Evolutionary conservation across 2,329 filamentous ascomycete genomes (phyloP).

Genomic region (Fusarium cicatricum): DNA sequence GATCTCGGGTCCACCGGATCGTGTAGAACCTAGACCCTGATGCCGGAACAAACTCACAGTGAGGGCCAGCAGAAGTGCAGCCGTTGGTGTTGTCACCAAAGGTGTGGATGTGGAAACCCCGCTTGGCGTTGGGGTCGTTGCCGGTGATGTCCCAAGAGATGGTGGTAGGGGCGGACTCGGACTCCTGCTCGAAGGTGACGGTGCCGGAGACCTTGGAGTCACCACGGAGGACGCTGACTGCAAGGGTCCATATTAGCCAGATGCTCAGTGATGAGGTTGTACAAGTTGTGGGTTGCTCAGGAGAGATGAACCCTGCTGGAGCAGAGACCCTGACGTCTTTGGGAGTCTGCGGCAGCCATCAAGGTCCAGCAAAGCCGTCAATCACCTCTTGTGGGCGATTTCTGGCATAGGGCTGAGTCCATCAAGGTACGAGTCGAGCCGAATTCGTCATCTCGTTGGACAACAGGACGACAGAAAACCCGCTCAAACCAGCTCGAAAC

Average conservation of each 20-base stretch:
- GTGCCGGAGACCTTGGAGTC: constrained; percentile 95
- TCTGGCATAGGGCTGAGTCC: constrained; percentile 40
- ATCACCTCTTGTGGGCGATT: constrained; percentile 4
- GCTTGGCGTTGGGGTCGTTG: constrained; percentile 93
- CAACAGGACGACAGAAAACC: constrained; percentile 52
- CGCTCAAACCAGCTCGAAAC: constrained; percentile 67
- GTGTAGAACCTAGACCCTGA: neutral
- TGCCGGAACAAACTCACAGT: constrained; percentile 72
- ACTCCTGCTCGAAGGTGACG: constrained; percentile 92
- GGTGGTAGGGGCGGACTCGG: constrained; percentile 82
- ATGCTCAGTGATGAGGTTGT: neutral
- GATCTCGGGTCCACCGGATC: neutral
- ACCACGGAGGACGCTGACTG: constrained; percentile 96
- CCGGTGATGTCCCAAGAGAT: constrained; percentile 93
- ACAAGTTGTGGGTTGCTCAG: neutral
- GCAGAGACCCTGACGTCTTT: constrained; percentile 5
- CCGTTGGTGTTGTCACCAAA: constrained; percentile 99
- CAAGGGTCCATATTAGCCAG: constrained; percentile 35
- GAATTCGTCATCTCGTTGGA: constrained; percentile 39
- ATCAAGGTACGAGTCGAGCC: constrained; percentile 53
- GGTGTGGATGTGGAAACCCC: constrained; percentile 98
- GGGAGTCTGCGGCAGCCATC: neutral
- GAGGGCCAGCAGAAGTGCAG: constrained; percentile 96
- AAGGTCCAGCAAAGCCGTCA: constrained; percentile 16
- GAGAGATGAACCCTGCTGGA: constrained; percentile 12